Conservation (phyloP, 495 filamentous ascomycete species). For the Penicillium paxilli region DNA sequence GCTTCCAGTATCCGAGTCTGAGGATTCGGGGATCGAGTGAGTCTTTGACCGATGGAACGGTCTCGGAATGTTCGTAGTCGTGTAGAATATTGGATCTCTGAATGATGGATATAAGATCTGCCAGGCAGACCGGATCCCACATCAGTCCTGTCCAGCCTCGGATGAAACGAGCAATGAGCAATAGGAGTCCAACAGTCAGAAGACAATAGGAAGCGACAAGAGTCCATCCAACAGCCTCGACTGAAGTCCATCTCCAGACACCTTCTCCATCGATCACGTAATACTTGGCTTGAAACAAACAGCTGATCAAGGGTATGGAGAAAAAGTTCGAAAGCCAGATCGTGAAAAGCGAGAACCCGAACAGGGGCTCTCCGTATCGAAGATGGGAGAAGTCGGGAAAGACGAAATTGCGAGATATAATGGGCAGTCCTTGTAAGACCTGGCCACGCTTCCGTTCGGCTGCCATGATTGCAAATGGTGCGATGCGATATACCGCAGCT, state of each 20-base stretch:
- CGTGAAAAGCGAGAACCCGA: conserved; percentile 54
- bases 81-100: conserved; percentile 75
- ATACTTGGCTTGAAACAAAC: conserved; percentile 61
- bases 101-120: conserved; percentile 72
- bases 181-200: conserved; percentile 55
- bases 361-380: conserved; percentile 49
- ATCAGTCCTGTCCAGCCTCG: conserved; percentile 67
- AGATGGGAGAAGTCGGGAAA: conserved; percentile 61
- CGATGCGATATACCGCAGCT: conserved; percentile 69
- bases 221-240: conserved; percentile 75
- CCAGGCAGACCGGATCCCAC: conserved; percentile 82
- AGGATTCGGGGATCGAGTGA: conserved; percentile 53
- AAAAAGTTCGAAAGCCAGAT: conserved; percentile 66
- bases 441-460: conserved; percentile 45
- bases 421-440: conserved; percentile 41
- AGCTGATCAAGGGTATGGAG: conserved; percentile 65
- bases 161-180: conserved; percentile 52
- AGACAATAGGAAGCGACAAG: conserved; percentile 72
- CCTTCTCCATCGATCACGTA: conserved; percentile 40
- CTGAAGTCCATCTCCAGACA: conserved; percentile 75
- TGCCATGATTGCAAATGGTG: conserved; percentile 76
- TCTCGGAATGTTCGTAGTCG: conserved; percentile 65
- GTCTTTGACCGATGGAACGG: conserved; percentile 46
- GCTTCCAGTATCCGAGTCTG: conserved; percentile 80
- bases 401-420: conserved; percentile 54